Conservation (phyloP, 2,329 filamentous ascomycete species). For the Paraphaeosphaeria sporulosa region DNA sequence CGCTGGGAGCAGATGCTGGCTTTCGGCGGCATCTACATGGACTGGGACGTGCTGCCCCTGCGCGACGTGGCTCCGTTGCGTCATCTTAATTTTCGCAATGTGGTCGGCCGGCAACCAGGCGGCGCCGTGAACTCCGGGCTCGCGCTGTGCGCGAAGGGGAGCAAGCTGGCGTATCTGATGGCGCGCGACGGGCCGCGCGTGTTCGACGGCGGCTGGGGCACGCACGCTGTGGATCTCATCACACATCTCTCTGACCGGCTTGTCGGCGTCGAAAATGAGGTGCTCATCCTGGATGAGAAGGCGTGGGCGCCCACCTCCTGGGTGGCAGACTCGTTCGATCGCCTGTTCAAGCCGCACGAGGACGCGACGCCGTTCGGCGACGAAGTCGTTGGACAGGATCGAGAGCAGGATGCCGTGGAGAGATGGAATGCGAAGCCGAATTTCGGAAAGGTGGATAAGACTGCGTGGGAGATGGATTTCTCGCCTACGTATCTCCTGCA, state of each 20-base stretch:
- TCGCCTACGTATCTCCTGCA: slow-evolving; percentile 26
- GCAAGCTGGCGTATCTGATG: slow-evolving; percentile 27
- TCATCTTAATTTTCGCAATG: slow-evolving; percentile 21
- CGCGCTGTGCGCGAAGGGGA: slow-evolving; percentile 17
- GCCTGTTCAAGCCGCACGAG: slow-evolving; percentile 18
- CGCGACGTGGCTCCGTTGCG: slow-evolving; percentile 21
- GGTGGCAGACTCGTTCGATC: slow-evolving; percentile 17
- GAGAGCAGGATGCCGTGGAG: slow-evolving; percentile 19
- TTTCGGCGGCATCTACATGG: slow-evolving; percentile 28
- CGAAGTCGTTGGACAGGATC: not conserved
- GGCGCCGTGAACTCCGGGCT: slow-evolving; percentile 23
- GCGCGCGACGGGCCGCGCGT: slow-evolving; percentile 26
- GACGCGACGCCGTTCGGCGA: slow-evolving; percentile 11
- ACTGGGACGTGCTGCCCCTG: slow-evolving; percentile 28
- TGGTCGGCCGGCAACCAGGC: slow-evolving; percentile 26
- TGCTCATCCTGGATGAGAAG: slow-evolving; percentile 26
- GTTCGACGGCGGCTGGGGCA: slow-evolving; percentile 26
- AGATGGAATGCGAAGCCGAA: slow-evolving; percentile 19
- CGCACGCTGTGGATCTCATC: slow-evolving; percentile 22
- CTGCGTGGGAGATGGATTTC: slow-evolving; percentile 33
- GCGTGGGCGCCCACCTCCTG: slow-evolving; percentile 28
- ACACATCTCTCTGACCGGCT: slow-evolving; percentile 18
- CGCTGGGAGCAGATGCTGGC: slow-evolving; percentile 25
- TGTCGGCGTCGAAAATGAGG: slow-evolving; percentile 22
- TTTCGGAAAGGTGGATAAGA: slow-evolving; percentile 16